Evolutionary conservation across 2,329 filamentous ascomycete genomes (phyloP).

Genomic region (Penicillium sp.): DNA sequence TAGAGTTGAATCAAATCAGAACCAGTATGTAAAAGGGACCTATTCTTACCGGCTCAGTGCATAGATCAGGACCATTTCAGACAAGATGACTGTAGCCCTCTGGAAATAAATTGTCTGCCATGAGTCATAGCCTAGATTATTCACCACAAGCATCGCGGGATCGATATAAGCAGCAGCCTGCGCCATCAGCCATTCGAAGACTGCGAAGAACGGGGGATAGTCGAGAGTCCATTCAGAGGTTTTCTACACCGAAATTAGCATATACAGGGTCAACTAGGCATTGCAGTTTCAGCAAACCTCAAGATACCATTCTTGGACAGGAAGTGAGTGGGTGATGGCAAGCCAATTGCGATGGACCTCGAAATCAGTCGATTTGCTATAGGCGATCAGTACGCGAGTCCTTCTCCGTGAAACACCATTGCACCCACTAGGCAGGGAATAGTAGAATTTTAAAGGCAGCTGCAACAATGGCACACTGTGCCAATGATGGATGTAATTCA

Average conservation of each 20-base stretch:
- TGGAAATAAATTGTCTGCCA: slow-evolving; percentile 96
- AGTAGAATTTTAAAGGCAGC: slow-evolving; percentile 19
- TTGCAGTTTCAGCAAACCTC: slow-evolving; percentile 51
- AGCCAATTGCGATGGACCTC: slow-evolving; percentile 99
- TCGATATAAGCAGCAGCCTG: slow-evolving; percentile 72
- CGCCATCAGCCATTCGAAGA: slow-evolving; percentile 89
- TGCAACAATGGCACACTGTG: slow-evolving; percentile 18
- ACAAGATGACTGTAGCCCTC: slow-evolving; percentile 75
- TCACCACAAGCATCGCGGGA: slow-evolving; percentile 71
- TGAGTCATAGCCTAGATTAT: slow-evolving; percentile 77
- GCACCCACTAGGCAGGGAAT: slow-evolving; percentile 19
- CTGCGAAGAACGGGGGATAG: slow-evolving; percentile 96
- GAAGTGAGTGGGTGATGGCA: slow-evolving; percentile 85
- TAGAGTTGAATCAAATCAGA: background rate
- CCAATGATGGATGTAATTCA: slow-evolving; percentile 67
- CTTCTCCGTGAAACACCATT: background rate
- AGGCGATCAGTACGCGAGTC: background rate
- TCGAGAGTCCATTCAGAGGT: slow-evolving; percentile 99
- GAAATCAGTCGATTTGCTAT: slow-evolving; percentile 96
- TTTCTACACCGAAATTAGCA: slow-evolving; percentile 49
- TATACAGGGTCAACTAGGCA: background rate
- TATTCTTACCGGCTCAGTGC: slow-evolving; percentile 64
- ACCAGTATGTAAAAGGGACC: background rate
- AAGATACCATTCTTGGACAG: slow-evolving; percentile 86
- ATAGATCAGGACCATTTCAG: slow-evolving; percentile 77